These are phyloP conservation scores for Pisolithus orientalis DNA, from an alignment of 768 basidiomycete species.

Conservation along the genomic window DNA sequence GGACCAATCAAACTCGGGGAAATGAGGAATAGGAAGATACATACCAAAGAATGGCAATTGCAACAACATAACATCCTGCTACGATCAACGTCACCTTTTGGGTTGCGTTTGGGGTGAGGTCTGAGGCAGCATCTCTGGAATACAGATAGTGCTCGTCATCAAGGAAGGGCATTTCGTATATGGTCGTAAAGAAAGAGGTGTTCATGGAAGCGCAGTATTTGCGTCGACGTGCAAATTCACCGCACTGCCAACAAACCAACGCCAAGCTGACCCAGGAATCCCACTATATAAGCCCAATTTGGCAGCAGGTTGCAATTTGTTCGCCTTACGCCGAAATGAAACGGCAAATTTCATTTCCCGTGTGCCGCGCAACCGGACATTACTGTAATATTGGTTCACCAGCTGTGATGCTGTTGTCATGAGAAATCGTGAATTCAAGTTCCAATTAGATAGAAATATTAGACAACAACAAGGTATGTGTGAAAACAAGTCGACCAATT, in stretches of 20 bases:
- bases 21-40: slow-evolving; percentile 12
- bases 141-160: slow-evolving; percentile 15
- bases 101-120: slow-evolving; percentile 61
- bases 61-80: slow-evolving; percentile 67
- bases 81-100: slow-evolving; percentile 76
- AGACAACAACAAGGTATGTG: slow-evolving; percentile 2
- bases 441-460: background rate
- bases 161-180: slow-evolving; percentile 25
- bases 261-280: no score
- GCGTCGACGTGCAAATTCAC: background rate
- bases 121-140: slow-evolving; percentile 20
- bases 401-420: background rate
- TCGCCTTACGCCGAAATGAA: no score
- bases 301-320: no score
- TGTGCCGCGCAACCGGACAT: no score
- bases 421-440: background rate
- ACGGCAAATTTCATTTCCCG: no score
- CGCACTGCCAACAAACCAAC: no score
- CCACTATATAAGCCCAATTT: no score
- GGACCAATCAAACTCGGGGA: slow-evolving; percentile 1
- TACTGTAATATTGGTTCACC: no score
- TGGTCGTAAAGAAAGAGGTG: slow-evolving; percentile 15
- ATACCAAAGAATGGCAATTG: slow-evolving; percentile 77
- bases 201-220: background rate
- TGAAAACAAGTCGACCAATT: slow-evolving; percentile 3